Conservation (phyloP, 352 stramenopile species). For the Phytophthora sp. region DNA sequence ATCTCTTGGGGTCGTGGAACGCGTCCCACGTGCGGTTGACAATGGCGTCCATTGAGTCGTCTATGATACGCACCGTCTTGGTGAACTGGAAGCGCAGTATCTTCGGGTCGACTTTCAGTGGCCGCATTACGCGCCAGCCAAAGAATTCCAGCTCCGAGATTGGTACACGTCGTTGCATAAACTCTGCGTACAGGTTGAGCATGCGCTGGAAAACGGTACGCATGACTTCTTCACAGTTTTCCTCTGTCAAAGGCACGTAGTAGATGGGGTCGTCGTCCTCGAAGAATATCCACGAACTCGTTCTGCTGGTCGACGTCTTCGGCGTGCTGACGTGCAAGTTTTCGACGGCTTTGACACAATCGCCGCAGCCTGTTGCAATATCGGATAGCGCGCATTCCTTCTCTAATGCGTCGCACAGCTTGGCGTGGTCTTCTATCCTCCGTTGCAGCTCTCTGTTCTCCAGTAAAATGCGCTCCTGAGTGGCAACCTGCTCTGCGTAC, state of each 20-base stretch:
- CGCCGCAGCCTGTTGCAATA: constrained; percentile 3
- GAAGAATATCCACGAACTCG: constrained; percentile 44
- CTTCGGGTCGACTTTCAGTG: constrained; percentile 27
- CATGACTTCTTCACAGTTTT: constrained; percentile 38
- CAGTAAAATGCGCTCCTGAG: constrained; percentile 39
- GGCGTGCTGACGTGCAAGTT: neutral
- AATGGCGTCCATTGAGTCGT: constrained; percentile 49
- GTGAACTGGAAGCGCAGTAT: constrained; percentile 55
- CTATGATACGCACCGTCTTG: constrained; percentile 41
- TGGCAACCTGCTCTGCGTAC: constrained; percentile 38
- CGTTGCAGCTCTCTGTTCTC: constrained; percentile 48
- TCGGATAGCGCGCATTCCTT: constrained; percentile 33
- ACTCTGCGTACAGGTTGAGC: constrained; percentile 42
- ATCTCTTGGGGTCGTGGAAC: constrained; percentile 46
- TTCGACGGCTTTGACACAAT: constrained; percentile 13
- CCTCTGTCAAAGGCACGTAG: constrained; percentile 37
- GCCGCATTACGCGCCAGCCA: constrained; percentile 44
- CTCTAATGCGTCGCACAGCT: constrained; percentile 30
- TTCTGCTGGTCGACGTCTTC: constrained; percentile 7
- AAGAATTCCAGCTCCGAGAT: constrained; percentile 45
- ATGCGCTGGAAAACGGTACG: constrained; percentile 43
- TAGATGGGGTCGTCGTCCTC: constrained; percentile 46
- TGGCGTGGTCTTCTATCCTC: constrained; percentile 42
- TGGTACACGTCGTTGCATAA: constrained; percentile 35
- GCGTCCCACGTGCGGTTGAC: constrained; percentile 48